Percentiles rank a stretch among this genome's conserved stretches.
These are phyloP conservation scores for Inga leiocalycina DNA, from an alignment of 306 rosid species.

Conservation along the genomic window DNA sequence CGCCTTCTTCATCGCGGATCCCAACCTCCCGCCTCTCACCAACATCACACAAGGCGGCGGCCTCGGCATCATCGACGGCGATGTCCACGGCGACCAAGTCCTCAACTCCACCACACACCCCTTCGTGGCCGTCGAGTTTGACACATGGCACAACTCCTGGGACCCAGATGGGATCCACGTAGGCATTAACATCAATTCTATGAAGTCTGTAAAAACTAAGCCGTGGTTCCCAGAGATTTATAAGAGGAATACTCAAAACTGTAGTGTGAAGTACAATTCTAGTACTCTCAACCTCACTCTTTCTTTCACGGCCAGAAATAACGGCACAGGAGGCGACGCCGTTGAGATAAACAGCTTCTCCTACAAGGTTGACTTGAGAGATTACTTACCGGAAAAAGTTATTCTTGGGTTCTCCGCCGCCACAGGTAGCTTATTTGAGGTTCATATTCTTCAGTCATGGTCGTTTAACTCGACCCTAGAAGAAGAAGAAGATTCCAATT, in stretches of 20 bases:
- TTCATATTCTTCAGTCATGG: conserved; percentile 39
- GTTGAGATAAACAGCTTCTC: not conserved
- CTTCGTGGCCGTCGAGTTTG: conserved; percentile 53
- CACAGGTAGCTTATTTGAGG: conserved; percentile 34
- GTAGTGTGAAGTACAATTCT: conserved; percentile 41
- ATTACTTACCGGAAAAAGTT: conserved; percentile 36
- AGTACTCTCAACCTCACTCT: conserved; percentile 32
- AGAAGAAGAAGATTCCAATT: not conserved
- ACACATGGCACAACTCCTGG: conserved; percentile 35
- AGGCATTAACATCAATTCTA: conserved; percentile 50
- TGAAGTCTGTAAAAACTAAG: conserved; percentile 27
- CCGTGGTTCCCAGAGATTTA: conserved; percentile 23
- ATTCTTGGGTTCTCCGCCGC: conserved; percentile 51
- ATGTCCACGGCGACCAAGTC: not conserved
- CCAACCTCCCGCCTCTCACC: conserved; percentile 29
- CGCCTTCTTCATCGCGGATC: conserved; percentile 52
- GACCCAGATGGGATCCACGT: conserved; percentile 39
- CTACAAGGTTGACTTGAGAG: conserved; percentile 37
- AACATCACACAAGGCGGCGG: conserved; percentile 32
- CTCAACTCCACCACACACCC: conserved; percentile 25
- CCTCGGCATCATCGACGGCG: conserved; percentile 43
- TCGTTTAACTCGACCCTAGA: conserved; percentile 36
- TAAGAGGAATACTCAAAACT: conserved; percentile 20
- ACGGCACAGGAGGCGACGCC: not conserved
- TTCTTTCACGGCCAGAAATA: conserved; percentile 17